Base-by-base conservation (phyloP, 768 basidiomycete species). In the Serendipita indica region DNA sequence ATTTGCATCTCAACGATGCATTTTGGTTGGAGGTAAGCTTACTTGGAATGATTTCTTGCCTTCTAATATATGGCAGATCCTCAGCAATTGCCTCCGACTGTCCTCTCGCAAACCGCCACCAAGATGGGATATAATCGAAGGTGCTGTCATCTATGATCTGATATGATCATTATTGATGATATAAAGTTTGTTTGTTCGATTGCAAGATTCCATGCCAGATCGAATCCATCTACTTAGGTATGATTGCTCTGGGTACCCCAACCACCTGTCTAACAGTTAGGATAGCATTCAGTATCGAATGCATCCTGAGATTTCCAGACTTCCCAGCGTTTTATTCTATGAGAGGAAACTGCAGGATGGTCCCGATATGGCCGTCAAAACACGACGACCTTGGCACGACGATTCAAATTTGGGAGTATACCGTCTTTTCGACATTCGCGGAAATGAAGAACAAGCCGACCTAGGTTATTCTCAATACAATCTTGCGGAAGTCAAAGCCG, bases 251-350 rank as follows among this genome's bases (percentile, higher is more conserved):
- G 10, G 39, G 30, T 54, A 14, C n/a, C 39, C 18, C 25, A 59
- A 56, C 3, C n/a, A 2, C 7, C 6, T 35, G 13, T 58, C 32
- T 57, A 33, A 18, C 28, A 58, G 22, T 12, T 60, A 39, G 33
- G 3, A 60, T 60, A 97, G 94, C 64, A 98, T 99, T 39, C 96
- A 99, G 72, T 99, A 99, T 68, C 93, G 96, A 63, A 99, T 99
- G 96, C 93, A 99, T 67, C 94, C 94, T 1, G 83, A 89, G 57
- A 97, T 98, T 67, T 94, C 91, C 62, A 74, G 74, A 56, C 77
- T 99, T 16, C 96, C 96, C 0, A 96, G 92, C 60, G 76, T 75
- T 45, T 70, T 91, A 1, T 99, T 99, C 72, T 99, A 99, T 67
- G 72, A 82, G 57, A 81, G 82, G 4, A 75, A 78, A 33, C 73